phyloP scores from a whole-genome alignment of 441 rosid species.

The Pelargonium cotyledonis region DNA sequence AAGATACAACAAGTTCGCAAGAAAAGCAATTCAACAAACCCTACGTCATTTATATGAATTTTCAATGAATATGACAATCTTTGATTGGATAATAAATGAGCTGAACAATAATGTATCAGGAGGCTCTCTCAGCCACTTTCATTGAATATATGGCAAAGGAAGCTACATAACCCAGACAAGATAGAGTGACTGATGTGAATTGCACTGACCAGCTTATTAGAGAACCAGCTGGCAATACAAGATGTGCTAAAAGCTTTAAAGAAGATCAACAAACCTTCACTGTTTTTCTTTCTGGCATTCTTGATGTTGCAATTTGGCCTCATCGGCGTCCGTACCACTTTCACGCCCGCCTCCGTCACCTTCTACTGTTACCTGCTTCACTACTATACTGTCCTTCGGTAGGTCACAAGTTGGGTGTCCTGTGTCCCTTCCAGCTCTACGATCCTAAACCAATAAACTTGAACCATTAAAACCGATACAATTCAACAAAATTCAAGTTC shows the following conservation, averaged over 20 bases:
- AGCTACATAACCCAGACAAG: neutral
- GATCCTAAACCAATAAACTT: conserved; percentile 37
- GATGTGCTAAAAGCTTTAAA: conserved; percentile 17
- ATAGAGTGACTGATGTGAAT: neutral
- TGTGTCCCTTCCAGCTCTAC: conserved; percentile 33
- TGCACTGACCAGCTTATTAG: conserved; percentile 12
- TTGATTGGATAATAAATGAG: neutral
- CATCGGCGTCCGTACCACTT: conserved; percentile 18
- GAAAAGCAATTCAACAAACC: neutral
- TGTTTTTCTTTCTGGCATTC: conserved; percentile 22
- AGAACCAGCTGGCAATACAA: conserved; percentile 15
- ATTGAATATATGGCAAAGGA: neutral
- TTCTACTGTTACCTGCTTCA: conserved; percentile 26
- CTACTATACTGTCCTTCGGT: conserved; percentile 15
- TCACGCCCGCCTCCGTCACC: conserved; percentile 13
- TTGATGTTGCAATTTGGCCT: conserved; percentile 20
- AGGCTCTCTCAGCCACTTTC: neutral
- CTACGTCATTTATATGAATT: neutral
- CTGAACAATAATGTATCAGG: neutral
- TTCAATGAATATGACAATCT: neutral
- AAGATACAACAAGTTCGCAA: too few species aligned
- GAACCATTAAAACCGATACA: conserved; percentile 1
- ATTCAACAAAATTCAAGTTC: too few species aligned
- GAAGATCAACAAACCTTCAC: conserved; percentile 5
- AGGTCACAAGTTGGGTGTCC: conserved; percentile 15